Conservation (phyloP, 2,329 filamentous ascomycete genomes). For the Diaporthe eres region DNA sequence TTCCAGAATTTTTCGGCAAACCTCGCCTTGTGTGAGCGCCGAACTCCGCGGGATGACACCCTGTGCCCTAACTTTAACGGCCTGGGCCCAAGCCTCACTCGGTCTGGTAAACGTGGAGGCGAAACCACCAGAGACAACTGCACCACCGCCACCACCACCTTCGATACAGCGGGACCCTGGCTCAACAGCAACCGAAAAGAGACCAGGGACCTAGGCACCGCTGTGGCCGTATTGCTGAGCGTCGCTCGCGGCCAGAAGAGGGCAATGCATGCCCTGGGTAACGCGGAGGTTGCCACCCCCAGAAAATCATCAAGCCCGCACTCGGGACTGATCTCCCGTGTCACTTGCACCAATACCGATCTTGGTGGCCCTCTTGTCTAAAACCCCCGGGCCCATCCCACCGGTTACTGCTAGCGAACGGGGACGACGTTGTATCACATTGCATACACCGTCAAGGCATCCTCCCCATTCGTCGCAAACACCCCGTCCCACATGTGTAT, state of each 20-base stretch:
- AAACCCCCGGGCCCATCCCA: constrained; percentile 29
- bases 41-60: constrained; percentile 23
- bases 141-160: background rate
- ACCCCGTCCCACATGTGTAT: constrained; percentile 30
- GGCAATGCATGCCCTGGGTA: background rate
- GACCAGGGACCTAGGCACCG: background rate
- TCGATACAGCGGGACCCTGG: background rate
- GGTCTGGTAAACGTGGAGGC: constrained; percentile 30
- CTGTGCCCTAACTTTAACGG: constrained; percentile 7
- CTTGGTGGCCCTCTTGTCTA: constrained; percentile 17
- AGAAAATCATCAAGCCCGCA: background rate
- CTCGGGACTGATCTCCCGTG: constrained; percentile 22
- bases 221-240: background rate
- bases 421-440: constrained; percentile 23
- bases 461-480: constrained; percentile 36
- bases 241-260: background rate
- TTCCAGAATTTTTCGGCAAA: constrained; percentile 22
- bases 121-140: constrained; percentile 14
- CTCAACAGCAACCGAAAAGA: background rate
- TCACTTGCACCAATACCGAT: constrained; percentile 25
- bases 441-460: constrained; percentile 21
- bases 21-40: constrained; percentile 15
- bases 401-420: constrained; percentile 36
- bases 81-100: constrained; percentile 22
- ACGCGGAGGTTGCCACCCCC: constrained; percentile 10